A percentile compares a stretch with the other conserved stretches of the same genome.
Evolutionary conservation across 2,329 filamentous ascomycete species (phyloP).

Genomic region (Aspergillus brasiliensis): DNA sequence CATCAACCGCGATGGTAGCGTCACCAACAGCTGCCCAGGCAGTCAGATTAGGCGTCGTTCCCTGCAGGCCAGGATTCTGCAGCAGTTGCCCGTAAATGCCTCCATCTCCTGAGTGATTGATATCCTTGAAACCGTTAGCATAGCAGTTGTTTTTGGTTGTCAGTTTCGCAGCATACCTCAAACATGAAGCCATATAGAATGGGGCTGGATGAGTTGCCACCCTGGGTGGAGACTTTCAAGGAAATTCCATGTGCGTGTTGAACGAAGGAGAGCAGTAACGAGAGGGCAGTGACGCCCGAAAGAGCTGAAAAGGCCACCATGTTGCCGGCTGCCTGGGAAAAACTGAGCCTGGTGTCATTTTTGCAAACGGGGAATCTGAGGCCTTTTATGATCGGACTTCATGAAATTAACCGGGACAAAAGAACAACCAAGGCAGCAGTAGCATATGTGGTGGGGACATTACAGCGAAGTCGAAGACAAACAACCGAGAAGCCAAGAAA

Average conservation of each 20-base stretch:
- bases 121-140: conserved; percentile 50
- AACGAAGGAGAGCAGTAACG: conserved; percentile 6
- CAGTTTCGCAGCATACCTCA: conserved; percentile 31
- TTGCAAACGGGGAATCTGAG: not conserved
- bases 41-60: conserved; percentile 47
- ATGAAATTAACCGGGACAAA: not conserved
- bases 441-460: not conserved
- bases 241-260: conserved; percentile 8
- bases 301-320: conserved; percentile 17
- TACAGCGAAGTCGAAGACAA: not conserved
- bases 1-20: conserved; percentile 51
- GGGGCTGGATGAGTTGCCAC: conserved; percentile 44
- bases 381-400: not conserved
- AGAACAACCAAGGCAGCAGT: not conserved
- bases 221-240: conserved; percentile 18
- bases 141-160: not conserved
- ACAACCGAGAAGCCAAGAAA: too few species aligned
- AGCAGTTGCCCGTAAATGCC: conserved; percentile 73
- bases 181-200: conserved; percentile 49
- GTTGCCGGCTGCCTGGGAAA: not conserved
- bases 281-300: conserved; percentile 10
- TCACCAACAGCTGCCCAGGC: conserved; percentile 51
- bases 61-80: conserved; percentile 71
- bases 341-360: not conserved
- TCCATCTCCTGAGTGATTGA: conserved; percentile 70